phyloP scores from a whole-genome alignment of 257 asterid species.

The Solanum peruvianum region DNA sequence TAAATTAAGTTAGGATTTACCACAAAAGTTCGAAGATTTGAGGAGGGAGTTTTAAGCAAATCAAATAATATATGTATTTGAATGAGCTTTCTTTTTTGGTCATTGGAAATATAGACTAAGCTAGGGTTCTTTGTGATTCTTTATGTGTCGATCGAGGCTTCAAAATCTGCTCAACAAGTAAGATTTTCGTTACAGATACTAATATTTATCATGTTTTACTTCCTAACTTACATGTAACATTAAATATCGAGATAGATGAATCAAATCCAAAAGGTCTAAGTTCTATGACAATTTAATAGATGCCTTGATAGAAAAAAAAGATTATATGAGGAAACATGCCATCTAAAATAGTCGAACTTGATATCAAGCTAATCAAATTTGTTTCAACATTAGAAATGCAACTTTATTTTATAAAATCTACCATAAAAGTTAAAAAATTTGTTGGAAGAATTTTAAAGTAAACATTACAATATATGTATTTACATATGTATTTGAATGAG shows the following conservation, averaged over 20 bases:
- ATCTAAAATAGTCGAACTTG: not conserved
- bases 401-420: constrained; percentile 67
- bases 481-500: constrained; percentile 6
- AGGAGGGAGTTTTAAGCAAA: constrained; percentile 38
- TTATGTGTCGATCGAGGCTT: not conserved
- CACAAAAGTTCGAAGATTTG: constrained; percentile 45
- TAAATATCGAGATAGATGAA: constrained; percentile 31
- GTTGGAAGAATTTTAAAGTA: constrained; percentile 33
- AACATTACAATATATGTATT: not conserved
- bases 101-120: not conserved
- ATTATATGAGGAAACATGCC: not conserved
- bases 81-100: not conserved
- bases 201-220: not conserved
- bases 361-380: not conserved
- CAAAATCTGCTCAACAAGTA: not conserved
- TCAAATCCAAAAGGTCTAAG: constrained; percentile 51
- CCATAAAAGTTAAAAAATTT: constrained; percentile 45
- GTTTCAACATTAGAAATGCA: constrained; percentile 31
- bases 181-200: not conserved
- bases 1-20: constrained; percentile 39
- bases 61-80: not conserved
- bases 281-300: constrained; percentile 59
- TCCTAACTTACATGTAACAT: not conserved
- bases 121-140: not conserved
- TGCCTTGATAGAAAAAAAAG: constrained; percentile 38